Evolutionary conservation across 441 rosid genomes (phyloP).

Genomic region (Brassica balearica): DNA sequence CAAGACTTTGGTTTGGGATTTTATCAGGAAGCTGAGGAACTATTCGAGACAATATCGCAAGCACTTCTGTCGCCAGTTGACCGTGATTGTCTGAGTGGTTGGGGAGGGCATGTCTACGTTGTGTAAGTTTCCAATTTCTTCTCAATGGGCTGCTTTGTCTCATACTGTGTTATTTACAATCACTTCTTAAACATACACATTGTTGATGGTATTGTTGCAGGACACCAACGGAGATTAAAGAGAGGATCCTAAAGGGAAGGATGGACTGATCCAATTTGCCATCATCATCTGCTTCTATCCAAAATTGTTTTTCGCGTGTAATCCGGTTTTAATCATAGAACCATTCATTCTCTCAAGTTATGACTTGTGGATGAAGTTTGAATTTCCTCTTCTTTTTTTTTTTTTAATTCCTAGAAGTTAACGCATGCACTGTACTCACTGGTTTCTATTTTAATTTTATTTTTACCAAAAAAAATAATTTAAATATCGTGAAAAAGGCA

Average conservation of each 20-base stretch:
- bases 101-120: constrained; percentile 97
- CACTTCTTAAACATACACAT: constrained; percentile 12
- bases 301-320: constrained; percentile 25
- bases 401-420: constrained; percentile 29
- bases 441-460: background rate
- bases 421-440: background rate
- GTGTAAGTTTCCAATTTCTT: constrained; percentile 63
- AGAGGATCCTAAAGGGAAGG: constrained; percentile 92
- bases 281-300: constrained; percentile 29
- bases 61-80: constrained; percentile 91
- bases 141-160: background rate
- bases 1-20: background rate
- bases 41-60: constrained; percentile 87
- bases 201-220: constrained; percentile 49
- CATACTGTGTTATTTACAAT: background rate
- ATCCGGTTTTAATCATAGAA: constrained; percentile 31
- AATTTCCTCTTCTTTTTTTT: constrained; percentile 12
- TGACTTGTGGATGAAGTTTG: constrained; percentile 29
- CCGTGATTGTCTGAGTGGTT: constrained; percentile 96
- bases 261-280: constrained; percentile 66
- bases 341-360: constrained; percentile 7
- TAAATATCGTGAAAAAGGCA: background rate
- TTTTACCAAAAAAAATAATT: background rate
- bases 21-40: constrained; percentile 85
- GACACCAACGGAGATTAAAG: constrained; percentile 82